Percentiles rank a stretch among this genome's conserved stretches.
phyloP scores from a whole-genome alignment of 345 rosid species.

The Pistacia atlantica region DNA sequence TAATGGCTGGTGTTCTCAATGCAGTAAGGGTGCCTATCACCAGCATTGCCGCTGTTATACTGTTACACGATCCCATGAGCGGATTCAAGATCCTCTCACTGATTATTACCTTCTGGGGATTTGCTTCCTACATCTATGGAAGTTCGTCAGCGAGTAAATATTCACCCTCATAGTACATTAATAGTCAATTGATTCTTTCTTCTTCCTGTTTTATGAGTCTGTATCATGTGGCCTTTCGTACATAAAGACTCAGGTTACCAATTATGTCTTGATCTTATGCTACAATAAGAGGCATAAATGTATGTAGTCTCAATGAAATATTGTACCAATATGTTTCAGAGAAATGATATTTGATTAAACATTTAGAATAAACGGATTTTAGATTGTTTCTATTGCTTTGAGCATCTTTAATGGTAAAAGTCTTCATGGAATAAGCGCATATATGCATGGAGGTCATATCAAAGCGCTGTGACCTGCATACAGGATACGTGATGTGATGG shows the following conservation, averaged over 20 bases:
- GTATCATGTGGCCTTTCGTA: not conserved
- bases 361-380: no score
- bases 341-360: no score
- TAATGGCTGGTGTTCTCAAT: slow-evolving; percentile 82
- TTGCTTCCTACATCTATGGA: slow-evolving; percentile 73
- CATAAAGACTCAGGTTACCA: not conserved
- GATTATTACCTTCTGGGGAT: slow-evolving; percentile 83
- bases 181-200: no score
- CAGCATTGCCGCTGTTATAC: slow-evolving; percentile 70
- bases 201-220: no score
- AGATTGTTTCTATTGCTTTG: no score
- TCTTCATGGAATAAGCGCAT: no score
- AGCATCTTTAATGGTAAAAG: no score
- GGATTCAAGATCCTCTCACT: slow-evolving; percentile 87
- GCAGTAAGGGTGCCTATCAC: slow-evolving; percentile 86
- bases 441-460: no score
- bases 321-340: no score
- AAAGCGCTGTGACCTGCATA: no score
- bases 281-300: not conserved
- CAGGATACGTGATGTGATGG: no score
- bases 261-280: not conserved
- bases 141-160: slow-evolving; percentile 31
- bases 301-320: not conserved
- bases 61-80: slow-evolving; percentile 84
- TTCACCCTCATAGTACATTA: slow-evolving; percentile 11